Base-by-base conservation (phyloP, 768 basidiomycete species). In the Boletus sp. region DNA sequence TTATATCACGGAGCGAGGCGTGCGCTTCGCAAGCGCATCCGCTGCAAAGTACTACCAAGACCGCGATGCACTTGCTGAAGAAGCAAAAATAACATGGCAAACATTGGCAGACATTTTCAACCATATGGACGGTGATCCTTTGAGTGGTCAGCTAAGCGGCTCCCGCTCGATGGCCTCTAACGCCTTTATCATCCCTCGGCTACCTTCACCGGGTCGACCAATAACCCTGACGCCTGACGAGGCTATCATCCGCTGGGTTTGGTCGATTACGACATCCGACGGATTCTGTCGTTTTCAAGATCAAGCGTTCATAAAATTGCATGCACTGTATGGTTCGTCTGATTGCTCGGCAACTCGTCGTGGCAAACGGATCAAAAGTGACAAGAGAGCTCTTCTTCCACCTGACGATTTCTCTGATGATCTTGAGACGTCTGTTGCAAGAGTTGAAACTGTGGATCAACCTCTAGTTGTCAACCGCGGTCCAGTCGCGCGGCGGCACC, bases 1-100 rank as follows among this genome's bases (percentile, higher is more conserved):
- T 30, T 65, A 61, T 50, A 69, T 75, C 41, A 73, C 71, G n/a
- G 47, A 58, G 12, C 48, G 41, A 28, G 70, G 71, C 11, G 68
- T 70, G 17, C 67, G 67, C 35, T 75, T 73, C n/a, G 52, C 64
- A 5, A 51, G 52, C 44, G 64, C 66, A 11, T 66, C 55, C 20
- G 47, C 28, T 47, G 63, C 63, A 46, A 50, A 33, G 18, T 59
- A 58, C 37, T 59, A 69, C 39, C 54, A 3, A 47, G 63, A 72
- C 42, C 62, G n/a, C 11, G 71, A 72, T 50, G 51, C 45, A 15
- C 71, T 71, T 24, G 67, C 72, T 4, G 39, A 57, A 47, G 12
- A 47, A 28, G 66, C 70, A 18, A n/a, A 54, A 30, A 8, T 1
- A 12, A 57, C 18, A 24, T 71, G 71, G 71, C 2, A 36, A n/a